phyloP scores from a whole-genome alignment of 305 asterid species.

The Galium porrigens region DNA sequence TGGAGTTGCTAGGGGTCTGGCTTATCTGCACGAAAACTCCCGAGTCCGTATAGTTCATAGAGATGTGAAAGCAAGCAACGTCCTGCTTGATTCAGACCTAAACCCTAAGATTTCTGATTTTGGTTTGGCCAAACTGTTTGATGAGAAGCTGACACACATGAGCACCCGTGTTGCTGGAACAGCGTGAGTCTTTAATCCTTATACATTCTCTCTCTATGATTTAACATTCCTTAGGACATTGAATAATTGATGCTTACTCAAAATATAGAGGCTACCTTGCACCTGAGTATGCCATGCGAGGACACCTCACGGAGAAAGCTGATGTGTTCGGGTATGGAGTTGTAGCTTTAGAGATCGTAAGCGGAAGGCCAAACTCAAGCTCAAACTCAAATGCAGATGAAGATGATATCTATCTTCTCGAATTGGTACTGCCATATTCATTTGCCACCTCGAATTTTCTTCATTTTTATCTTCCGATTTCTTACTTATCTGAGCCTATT shows the following conservation, averaged over 20 bases:
- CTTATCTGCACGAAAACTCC: constrained; percentile 76
- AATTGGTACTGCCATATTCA: constrained; percentile 44
- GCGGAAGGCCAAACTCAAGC: constrained; percentile 59
- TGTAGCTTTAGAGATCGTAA: constrained; percentile 57
- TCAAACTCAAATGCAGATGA: constrained; percentile 26
- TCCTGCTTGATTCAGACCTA: constrained; percentile 49
- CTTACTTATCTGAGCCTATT: neutral
- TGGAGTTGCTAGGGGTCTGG: constrained; percentile 69
- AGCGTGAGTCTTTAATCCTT: constrained; percentile 30
- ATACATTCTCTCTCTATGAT: neutral
- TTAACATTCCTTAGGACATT: neutral
- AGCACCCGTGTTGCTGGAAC: constrained; percentile 78
- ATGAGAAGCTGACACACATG: constrained; percentile 60
- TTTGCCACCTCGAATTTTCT: neutral
- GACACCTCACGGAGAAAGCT: constrained; percentile 68
- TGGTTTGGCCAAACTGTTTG: constrained; percentile 67
- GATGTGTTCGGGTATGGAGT: constrained; percentile 70
- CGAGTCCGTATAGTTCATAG: constrained; percentile 66
- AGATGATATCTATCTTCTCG: constrained; percentile 55
- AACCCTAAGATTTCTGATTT: constrained; percentile 68
- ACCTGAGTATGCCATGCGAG: constrained; percentile 85
- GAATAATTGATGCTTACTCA: constrained; percentile 3
- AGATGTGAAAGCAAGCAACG: constrained; percentile 76
- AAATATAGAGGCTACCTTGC: constrained; percentile 67
- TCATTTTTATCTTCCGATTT: neutral